Conservation (phyloP, 495 filamentous ascomycete genomes). For the Letharia columbiana region DNA sequence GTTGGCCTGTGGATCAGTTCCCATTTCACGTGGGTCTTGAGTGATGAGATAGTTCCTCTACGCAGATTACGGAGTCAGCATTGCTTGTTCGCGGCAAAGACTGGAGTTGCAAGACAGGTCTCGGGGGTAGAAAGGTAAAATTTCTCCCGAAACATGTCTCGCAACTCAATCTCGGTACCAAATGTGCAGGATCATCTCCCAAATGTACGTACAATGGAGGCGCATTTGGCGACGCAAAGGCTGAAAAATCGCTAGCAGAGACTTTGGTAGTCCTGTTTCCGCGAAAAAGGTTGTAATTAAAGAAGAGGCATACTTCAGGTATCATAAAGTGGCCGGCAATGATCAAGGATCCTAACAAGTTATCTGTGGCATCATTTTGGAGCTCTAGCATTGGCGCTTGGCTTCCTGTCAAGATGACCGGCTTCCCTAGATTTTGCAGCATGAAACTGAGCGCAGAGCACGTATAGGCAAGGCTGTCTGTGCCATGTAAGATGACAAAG, state of each 20-base stretch:
- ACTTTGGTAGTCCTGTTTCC: conserved; percentile 88
- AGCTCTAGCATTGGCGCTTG: conserved; percentile 90
- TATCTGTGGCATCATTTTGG: conserved; percentile 94
- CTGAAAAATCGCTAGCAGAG: conserved; percentile 75
- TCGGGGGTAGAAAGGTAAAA: too few relatives aligned
- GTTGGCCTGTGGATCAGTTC: conserved; percentile 67
- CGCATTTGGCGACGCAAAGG: conserved; percentile 80
- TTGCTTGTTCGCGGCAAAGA: too few relatives aligned
- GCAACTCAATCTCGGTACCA: too few relatives aligned
- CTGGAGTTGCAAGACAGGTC: too few relatives aligned
- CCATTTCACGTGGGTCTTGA: conserved; percentile 81
- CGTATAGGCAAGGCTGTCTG: conserved; percentile 86
- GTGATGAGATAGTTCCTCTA: conserved; percentile 51
- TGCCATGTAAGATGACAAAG: conserved; percentile 95
- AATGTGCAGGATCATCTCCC: too few relatives aligned
- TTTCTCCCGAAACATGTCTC: too few relatives aligned
- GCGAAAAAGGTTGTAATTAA: conserved; percentile 85
- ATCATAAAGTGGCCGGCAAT: conserved; percentile 95
- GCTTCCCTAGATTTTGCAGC: conserved; percentile 85
- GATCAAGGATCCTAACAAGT: conserved; percentile 83
- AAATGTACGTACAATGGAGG: conserved; percentile 44
- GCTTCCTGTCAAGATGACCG: conserved; percentile 82
- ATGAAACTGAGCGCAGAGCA: conserved; percentile 91
- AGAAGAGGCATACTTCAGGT: conserved; percentile 92
- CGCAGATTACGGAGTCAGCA: too few relatives aligned